Evolutionary conservation across 371 early-diverging fungal genomes (phyloP), one percentile per base, ranked within the genome.

Genomic region (Lichtheimia corymbifera): DNA sequence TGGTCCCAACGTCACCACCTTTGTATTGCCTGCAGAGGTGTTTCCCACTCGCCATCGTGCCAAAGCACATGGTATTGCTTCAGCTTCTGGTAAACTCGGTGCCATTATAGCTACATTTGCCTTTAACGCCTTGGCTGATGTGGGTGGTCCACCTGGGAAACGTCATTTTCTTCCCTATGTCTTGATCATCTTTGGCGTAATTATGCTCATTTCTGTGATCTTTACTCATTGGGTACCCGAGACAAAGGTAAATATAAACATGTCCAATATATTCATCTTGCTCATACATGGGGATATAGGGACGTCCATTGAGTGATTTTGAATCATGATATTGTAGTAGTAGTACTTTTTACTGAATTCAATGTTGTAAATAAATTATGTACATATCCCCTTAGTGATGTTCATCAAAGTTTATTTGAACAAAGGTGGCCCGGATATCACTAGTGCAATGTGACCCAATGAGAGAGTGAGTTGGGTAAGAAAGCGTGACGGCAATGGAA

Each of bases 71-170:
- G 91, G 91, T 52, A 82, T 89, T 35, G 83, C 88, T 41, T 87
- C 88, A 5, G 88, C 87, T 5, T 67, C 75, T 15, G 91, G 91
- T 15, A 90, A 90, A 67, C 62, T 79, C 28, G 89, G 91, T 1
- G 88, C 91, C 35, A 85, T 90, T 43, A 52, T 85, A 45, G 83
- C 83, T 9, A 73, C 78, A 13, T 71, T 83, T 67, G 78, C 72
- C 5, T 85, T 86, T 65, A 72, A 79, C 54, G 62, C 64, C 40
- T 27, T 83, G 1, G 78, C 74, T 3, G 79, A 85, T 58, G 68
- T 73, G 51, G 80, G 83, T 27, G 83, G 81, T 15, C 47, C 59
- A 9, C 66, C 62, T 41, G 66, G 66, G 4, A 53, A 65, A 44
- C 56, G 62, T 4, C 55, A 57, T 2, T 66, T 61, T 50, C 53